Evolutionary conservation across 2,329 filamentous ascomycete genomes (phyloP).

Genomic region (Corinectria fuckeliana): DNA sequence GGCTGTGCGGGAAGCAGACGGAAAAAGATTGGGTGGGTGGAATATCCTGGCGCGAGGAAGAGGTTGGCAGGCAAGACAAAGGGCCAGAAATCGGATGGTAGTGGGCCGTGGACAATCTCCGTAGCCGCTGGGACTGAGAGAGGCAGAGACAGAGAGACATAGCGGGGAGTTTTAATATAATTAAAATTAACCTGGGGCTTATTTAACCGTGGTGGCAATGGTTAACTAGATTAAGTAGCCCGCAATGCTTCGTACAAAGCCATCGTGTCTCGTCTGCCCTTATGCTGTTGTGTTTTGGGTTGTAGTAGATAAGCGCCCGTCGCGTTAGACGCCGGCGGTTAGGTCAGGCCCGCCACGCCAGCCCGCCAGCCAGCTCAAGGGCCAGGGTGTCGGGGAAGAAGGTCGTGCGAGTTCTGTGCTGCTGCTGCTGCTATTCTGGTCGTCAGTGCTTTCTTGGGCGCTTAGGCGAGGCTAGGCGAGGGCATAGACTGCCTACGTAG

Average conservation of each 20-base stretch:
- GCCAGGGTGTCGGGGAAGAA: constrained; percentile 6
- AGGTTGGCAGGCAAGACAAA: neutral
- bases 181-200: constrained; percentile 8
- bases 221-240: too few relatives aligned
- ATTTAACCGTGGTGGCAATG: too few relatives aligned
- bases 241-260: too few relatives aligned
- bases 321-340: constrained; percentile 17
- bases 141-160: neutral
- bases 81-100: constrained; percentile 14
- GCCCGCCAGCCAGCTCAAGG: constrained; percentile 4
- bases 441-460: neutral
- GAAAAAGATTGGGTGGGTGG: neutral
- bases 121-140: constrained; percentile 31
- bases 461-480: neutral
- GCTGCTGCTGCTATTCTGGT: constrained; percentile 8
- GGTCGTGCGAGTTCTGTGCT: neutral
- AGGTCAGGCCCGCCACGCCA: too few relatives aligned
- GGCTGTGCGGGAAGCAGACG: constrained; percentile 2
- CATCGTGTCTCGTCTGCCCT: neutral
- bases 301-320: constrained; percentile 19
- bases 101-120: constrained; percentile 35
- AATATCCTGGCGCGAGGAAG: neutral
- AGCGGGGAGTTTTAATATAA: neutral
- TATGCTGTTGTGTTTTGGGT: neutral
- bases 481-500: constrained; percentile 1